These are phyloP conservation scores for Fusarium sp. DNA, from an alignment of 2,329 filamentous ascomycete genomes.

Conservation along the genomic window DNA sequence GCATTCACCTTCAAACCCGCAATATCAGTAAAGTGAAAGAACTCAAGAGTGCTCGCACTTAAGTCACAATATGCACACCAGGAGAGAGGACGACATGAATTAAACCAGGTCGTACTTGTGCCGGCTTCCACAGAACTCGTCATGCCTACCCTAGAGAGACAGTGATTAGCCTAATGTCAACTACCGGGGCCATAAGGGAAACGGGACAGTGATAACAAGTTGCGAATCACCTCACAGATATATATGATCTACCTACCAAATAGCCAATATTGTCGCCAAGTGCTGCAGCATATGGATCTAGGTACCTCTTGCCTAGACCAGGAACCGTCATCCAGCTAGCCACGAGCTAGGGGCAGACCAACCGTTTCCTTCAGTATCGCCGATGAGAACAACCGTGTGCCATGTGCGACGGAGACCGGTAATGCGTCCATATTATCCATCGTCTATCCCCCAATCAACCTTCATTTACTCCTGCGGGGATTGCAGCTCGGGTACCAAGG, in stretches of 20 bases:
- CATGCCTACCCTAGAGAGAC: neutral
- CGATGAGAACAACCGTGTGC: neutral
- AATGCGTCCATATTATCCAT: neutral
- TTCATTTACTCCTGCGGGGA: conserved; percentile 19
- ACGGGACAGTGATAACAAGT: neutral
- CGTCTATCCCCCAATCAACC: conserved; percentile 26
- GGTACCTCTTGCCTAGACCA: neutral
- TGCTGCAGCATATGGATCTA: neutral
- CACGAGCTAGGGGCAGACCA: neutral
- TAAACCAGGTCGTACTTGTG: neutral
- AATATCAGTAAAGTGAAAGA: neutral
- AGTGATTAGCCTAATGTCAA: neutral
- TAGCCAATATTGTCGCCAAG: neutral
- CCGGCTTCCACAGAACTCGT: neutral
- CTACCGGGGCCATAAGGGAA: neutral
- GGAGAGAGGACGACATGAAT: neutral
- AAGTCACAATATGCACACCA: too few relatives aligned
- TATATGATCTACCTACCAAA: neutral
- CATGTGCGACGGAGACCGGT: neutral
- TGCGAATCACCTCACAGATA: neutral
- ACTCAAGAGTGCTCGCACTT: neutral
- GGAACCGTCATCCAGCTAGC: neutral
- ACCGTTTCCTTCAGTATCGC: neutral
- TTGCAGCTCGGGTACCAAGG: conserved; percentile 10
- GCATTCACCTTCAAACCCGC: neutral